A percentile compares a stretch with the other conserved stretches of the same genome.
Conservation (phyloP, 176 grass and related monocot genomes). For the Oryza meyeriana region DNA sequence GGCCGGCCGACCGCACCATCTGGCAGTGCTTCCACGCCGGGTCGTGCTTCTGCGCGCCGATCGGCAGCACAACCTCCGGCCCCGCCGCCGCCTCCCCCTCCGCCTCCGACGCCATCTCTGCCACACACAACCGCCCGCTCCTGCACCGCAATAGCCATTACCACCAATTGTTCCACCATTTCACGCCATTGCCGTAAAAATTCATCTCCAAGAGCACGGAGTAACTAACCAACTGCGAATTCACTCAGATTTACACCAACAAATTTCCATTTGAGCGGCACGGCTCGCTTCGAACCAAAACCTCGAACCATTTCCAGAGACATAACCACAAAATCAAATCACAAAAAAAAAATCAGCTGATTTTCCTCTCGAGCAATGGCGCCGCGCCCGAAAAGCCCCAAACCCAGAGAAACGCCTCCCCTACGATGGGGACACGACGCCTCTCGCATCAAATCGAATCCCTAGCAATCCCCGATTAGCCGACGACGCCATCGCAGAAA, state of each 20-base stretch:
- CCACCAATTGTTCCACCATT: not conserved
- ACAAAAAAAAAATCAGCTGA: not conserved
- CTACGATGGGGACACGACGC: not conserved
- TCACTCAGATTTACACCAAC: not conserved
- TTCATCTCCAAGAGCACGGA: not conserved
- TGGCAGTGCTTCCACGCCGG: slow-evolving; percentile 93
- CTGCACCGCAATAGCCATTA: not conserved
- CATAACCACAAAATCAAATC: not conserved
- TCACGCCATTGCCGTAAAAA: not conserved
- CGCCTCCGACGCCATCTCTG: slow-evolving; percentile 5
- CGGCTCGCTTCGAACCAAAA: not conserved
- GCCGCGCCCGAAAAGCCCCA: too few species aligned
- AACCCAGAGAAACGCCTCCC: not conserved
- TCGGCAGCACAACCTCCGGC: slow-evolving; percentile 55
- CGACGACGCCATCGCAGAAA: not conserved
- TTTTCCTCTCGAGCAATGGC: not conserved
- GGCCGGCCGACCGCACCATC: slow-evolving; percentile 65
- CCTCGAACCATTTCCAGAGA: not conserved
- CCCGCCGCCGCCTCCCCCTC: slow-evolving; percentile 28
- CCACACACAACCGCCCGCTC: not conserved
- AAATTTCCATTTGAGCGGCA: too few species aligned
- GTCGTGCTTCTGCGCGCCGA: slow-evolving; percentile 88
- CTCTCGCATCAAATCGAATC: not conserved
- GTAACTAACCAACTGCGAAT: not conserved
- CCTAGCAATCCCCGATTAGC: not conserved